Base-by-base conservation (phyloP, 768 basidiomycete species). In the Xerocomellus intermedius region DNA sequence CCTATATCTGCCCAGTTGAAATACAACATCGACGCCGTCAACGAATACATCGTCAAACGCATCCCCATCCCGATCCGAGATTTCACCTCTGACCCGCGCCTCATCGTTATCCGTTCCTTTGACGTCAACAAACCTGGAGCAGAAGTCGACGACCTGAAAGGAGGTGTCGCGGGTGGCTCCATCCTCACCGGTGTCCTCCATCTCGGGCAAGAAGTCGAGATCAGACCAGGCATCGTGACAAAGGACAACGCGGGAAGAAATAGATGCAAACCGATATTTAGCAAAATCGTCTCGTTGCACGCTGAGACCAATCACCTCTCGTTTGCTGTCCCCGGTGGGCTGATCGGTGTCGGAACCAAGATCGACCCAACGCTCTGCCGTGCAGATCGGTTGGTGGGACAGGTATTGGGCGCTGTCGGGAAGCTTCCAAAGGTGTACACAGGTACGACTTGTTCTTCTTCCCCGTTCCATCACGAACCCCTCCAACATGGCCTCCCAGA, bases 111-210 rank as follows among this genome's bases (percentile, higher is more conserved):
- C 73, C 93, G 96, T 61, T 97, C 94, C 19, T 99, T 98, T 75
- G 97, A 99, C 71, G 96, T 99, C 71, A 99, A 99, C 82, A 98
- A 97, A 74, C 97, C 97, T 12, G 97, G 96, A 69, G 86, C 95
- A 4, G 94, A 94, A 67, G 94, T 98, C 4, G 89, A 96, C 63
- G 97, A 99, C 41, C 82, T 98, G 56, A 96, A 98, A 75, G 96
- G 96, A 55, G 97, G 97, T 67, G 97, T 98, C 37, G 97, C 97
- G 17, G 97, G 97, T 72, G 96, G 97, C 19, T 94, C 90, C 12
- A 96, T 98, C 67, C 81, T 99, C 58, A 91, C 85, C 5, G 96
- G 97, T 65, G 88, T 97, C 22, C 83, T 99, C 56, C 82, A 81
- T 55, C 79, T 98, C 43, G 94, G 97, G 0, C 84, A 88, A 74